Evolutionary conservation across 2,329 filamentous ascomycete genomes (phyloP), one percentile per base, ranked within the genome.

Genomic region (Penicillium sp.): DNA sequence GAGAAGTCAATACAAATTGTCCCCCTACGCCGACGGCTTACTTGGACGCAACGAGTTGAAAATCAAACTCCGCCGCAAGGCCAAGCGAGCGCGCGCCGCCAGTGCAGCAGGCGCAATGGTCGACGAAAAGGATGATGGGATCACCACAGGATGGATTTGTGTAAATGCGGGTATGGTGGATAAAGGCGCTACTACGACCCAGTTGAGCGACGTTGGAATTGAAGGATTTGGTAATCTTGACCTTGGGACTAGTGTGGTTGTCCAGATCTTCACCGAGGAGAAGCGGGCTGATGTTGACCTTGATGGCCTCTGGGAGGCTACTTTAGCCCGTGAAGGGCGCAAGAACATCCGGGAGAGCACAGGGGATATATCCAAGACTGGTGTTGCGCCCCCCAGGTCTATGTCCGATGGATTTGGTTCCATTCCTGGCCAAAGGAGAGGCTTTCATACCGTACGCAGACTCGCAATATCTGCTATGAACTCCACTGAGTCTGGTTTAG

Each of bases 131-230:
- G 93, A 96, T 66, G 91, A 97, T 69, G 93, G 93, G 2, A 90
- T 96, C 52, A 88, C 89, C 13, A 97, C 93, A 0, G 93, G 92
- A 10, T 99, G 94, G 94, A 89, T 99, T 21, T 99, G 94, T 75
- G 90, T 97, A 60, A 96, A 96, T 71, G 83, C 94, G 10, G 91
- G 90, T 5, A 84, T 84, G 17, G 82, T 91, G 1, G 84, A 88
- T 43, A 82, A 83, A 23, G 79, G 64, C 3, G 60, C 65, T 41
- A 66, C 73, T 5, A 66, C 75, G 35, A 69, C 70, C 41, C 45
- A 65, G 33, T 57, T 64, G 10, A 66, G 62, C 23, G 66, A 70
- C 17, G 61, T 63, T 17, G 67, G 61, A 6, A 86, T 93, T 57
- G 87, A 91, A 35, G 93, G 93, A 0, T 97, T 97, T 69, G 90